Evolutionary conservation across 2,329 filamentous ascomycete species (phyloP).

Genomic region (Aspergillus viridinutans): DNA sequence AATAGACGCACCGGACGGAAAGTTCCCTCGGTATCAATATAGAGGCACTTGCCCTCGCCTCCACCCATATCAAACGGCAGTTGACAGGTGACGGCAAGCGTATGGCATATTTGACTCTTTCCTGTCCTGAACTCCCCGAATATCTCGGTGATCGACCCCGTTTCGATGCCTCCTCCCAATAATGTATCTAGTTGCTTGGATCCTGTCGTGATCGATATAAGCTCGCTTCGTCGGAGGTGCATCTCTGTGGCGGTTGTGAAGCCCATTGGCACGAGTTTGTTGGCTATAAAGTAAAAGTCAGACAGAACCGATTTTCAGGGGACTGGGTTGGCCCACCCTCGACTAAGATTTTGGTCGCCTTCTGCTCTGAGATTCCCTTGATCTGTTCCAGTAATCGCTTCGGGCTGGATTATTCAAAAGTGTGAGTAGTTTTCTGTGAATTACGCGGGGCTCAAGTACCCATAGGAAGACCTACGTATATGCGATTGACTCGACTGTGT

Average conservation of each 20-base stretch:
- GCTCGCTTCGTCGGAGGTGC: conserved; percentile 92
- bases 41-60: conserved; percentile 95
- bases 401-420: conserved; percentile 44
- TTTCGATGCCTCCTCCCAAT: conserved; percentile 90
- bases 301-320: not conserved
- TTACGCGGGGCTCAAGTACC: not conserved
- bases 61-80: conserved; percentile 98
- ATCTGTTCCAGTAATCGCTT: conserved; percentile 82
- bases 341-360: conserved; percentile 82
- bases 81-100: conserved; percentile 96
- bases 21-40: conserved; percentile 97
- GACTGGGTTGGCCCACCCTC: conserved; percentile 63
- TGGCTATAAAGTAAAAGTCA: conserved; percentile 53
- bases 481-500: conserved; percentile 92
- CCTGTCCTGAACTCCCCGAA: conserved; percentile 98
- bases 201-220: conserved; percentile 96
- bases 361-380: conserved; percentile 96
- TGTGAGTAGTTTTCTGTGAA: not conserved
- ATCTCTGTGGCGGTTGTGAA: conserved; percentile 99
- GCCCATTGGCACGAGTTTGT: conserved; percentile 95
- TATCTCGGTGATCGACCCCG: conserved; percentile 94
- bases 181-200: conserved; percentile 96
- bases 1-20: conserved; percentile 89
- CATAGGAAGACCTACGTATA: conserved; percentile 63
- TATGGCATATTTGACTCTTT: conserved; percentile 98